Evolutionary conservation across 2,329 filamentous ascomycete genomes (phyloP).

Genomic region (Penicillium frequentans): DNA sequence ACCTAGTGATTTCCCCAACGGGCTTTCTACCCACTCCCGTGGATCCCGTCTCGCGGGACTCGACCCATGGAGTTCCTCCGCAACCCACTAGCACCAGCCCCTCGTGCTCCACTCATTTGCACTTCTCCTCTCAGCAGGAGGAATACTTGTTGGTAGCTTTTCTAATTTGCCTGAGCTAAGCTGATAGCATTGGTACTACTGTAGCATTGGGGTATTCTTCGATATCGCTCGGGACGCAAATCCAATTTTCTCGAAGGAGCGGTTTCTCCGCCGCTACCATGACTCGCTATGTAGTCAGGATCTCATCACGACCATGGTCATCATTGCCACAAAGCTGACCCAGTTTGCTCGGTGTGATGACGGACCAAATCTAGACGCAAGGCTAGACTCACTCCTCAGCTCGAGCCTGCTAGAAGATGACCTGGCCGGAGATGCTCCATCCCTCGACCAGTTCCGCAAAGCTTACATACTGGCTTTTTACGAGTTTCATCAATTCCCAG

Average conservation of each 20-base stretch:
- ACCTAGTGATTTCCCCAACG: too few relatives aligned
- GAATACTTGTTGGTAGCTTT: too few relatives aligned
- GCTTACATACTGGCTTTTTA: slow-evolving; percentile 39
- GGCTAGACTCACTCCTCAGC: slow-evolving; percentile 6
- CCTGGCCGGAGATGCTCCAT: slow-evolving; percentile 4
- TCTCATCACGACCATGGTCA: slow-evolving; percentile 27
- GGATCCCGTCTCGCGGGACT: too few relatives aligned
- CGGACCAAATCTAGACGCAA: neutral
- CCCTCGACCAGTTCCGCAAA: slow-evolving; percentile 31
- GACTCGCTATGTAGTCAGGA: slow-evolving; percentile 14
- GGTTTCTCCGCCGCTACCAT: slow-evolving; percentile 28
- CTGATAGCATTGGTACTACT: too few relatives aligned
- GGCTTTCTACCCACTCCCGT: too few relatives aligned
- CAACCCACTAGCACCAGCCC: too few relatives aligned
- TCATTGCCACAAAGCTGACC: slow-evolving; percentile 31
- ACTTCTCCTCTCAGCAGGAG: too few relatives aligned
- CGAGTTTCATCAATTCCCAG: slow-evolving; percentile 39
- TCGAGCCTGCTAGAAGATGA: slow-evolving; percentile 13
- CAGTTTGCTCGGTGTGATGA: neutral
- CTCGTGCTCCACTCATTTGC: too few relatives aligned
- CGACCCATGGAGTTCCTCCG: too few relatives aligned
- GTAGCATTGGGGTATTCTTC: slow-evolving; percentile 29
- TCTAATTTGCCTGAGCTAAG: too few relatives aligned
- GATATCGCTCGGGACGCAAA: slow-evolving; percentile 31
- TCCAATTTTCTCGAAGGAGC: slow-evolving; percentile 27